phyloP scores from a whole-genome alignment of 164 flowering plant species.

The Tetracentron sinense region DNA sequence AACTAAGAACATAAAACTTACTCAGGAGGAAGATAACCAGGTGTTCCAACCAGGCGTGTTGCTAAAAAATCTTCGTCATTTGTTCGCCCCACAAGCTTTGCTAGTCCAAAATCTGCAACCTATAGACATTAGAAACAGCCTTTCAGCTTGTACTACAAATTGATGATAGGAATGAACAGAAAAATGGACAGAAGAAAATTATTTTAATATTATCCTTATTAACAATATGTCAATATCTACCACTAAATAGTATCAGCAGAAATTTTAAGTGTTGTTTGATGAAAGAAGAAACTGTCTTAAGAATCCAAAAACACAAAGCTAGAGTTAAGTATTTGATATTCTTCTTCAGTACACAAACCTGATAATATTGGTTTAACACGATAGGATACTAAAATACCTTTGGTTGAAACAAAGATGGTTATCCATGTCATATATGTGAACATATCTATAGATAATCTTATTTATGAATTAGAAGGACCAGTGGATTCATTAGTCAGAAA shows the following conservation, averaged over 20 bases:
- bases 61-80: conserved; percentile 55
- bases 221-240: too few relatives aligned
- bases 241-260: too few relatives aligned
- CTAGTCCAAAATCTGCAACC: conserved; percentile 87
- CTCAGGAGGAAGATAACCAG: conserved; percentile 81
- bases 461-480: background rate
- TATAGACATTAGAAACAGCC: conserved; percentile 18
- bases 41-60: conserved; percentile 77
- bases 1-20: conserved; percentile 20
- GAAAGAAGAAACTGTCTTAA: too few relatives aligned
- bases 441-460: background rate
- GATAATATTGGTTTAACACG: too few relatives aligned
- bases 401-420: too few relatives aligned
- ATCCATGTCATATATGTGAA: too few relatives aligned
- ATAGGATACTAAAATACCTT: too few relatives aligned
- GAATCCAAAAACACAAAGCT: too few relatives aligned
- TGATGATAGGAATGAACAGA: background rate
- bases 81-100: conserved; percentile 57
- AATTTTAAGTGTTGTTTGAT: too few relatives aligned
- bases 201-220: too few relatives aligned
- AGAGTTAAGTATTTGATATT: too few relatives aligned
- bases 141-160: background rate
- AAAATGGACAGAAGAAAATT: background rate
- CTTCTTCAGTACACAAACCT: too few relatives aligned
- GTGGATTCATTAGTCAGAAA: conserved; percentile 1